These are phyloP conservation scores for Solanum hybrid DNA, from an alignment of 305 asterid species.

Conservation along the genomic window DNA sequence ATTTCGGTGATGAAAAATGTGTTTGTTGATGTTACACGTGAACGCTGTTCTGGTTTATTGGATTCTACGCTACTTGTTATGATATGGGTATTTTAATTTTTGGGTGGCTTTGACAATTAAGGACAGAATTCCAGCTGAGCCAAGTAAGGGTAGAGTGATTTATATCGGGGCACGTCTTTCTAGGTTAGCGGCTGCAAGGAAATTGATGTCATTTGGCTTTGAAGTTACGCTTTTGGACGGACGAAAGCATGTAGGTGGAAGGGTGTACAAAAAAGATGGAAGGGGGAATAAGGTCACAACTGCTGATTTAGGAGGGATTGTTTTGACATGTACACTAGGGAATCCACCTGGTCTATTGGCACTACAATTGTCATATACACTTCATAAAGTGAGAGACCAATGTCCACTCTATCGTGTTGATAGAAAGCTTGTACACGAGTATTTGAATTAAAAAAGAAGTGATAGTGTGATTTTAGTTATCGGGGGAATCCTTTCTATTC, in stretches of 20 bases:
- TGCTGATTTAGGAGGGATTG: background rate
- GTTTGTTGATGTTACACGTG: background rate
- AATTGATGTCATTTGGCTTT: background rate
- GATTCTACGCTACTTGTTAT: background rate
- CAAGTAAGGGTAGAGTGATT: background rate
- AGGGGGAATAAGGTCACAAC: background rate
- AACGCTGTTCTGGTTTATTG: background rate
- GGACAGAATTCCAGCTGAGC: background rate
- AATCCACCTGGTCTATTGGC: background rate
- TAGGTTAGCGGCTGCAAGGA: background rate
- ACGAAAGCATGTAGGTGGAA: background rate
- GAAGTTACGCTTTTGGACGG: background rate
- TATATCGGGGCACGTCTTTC: background rate
- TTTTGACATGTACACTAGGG: background rate
- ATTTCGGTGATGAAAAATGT: too few relatives aligned
- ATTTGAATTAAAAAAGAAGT: background rate
- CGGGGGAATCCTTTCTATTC: conserved; percentile 87
- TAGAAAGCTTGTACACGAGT: background rate
- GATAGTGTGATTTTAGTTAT: conserved; percentile 3
- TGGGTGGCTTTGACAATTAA: background rate
- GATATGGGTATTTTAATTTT: background rate
- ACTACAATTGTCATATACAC: background rate
- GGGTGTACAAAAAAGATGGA: background rate
- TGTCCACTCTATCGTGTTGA: background rate
- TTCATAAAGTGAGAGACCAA: background rate